A percentile compares a stretch with the other conserved stretches of the same genome.
phyloP scores from a whole-genome alignment of 2,329 filamentous ascomycete species.

The Orbilia javanica region DNA sequence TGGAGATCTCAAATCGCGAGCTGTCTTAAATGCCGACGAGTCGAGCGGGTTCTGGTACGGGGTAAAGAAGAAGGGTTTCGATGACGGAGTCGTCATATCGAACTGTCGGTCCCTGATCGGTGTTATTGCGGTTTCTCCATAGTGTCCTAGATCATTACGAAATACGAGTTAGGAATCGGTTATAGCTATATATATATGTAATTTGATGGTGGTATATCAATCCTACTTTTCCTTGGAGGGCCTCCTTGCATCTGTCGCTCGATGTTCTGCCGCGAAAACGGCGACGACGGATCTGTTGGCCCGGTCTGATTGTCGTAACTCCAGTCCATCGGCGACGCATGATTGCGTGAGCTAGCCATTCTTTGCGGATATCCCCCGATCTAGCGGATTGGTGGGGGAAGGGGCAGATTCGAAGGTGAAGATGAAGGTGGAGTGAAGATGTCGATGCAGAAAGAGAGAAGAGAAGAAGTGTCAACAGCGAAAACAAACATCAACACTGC shows the following conservation, averaged over 20 bases:
- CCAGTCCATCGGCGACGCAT: slow-evolving; percentile 71
- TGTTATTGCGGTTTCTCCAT: slow-evolving; percentile 46
- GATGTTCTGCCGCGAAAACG: slow-evolving; percentile 66
- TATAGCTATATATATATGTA: too few relatives aligned
- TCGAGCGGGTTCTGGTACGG: slow-evolving; percentile 45
- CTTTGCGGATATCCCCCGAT: not conserved
- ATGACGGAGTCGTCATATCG: slow-evolving; percentile 41
- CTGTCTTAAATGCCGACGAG: slow-evolving; percentile 39
- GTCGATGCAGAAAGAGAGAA: not conserved
- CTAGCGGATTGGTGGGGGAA: not conserved
- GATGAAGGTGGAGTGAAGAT: not conserved
- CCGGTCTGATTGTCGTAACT: slow-evolving; percentile 68
- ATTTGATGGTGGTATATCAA: not conserved
- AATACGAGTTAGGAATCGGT: slow-evolving; percentile 15
- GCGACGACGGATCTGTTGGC: slow-evolving; percentile 67
- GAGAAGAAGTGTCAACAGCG: slow-evolving; percentile 5
- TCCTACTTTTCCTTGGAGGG: slow-evolving; percentile 50
- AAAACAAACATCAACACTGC: slow-evolving; percentile 32
- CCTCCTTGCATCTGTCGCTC: slow-evolving; percentile 63
- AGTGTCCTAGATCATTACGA: slow-evolving; percentile 31
- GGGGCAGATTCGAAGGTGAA: not conserved
- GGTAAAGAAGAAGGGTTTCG: slow-evolving; percentile 52
- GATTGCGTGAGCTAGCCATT: slow-evolving; percentile 63
- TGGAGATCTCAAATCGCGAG: slow-evolving; percentile 43
- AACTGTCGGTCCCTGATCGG: slow-evolving; percentile 53